These are phyloP conservation scores for Nakataea oryzae DNA, from an alignment of 2,329 filamentous ascomycete species.

Conservation along the genomic window DNA sequence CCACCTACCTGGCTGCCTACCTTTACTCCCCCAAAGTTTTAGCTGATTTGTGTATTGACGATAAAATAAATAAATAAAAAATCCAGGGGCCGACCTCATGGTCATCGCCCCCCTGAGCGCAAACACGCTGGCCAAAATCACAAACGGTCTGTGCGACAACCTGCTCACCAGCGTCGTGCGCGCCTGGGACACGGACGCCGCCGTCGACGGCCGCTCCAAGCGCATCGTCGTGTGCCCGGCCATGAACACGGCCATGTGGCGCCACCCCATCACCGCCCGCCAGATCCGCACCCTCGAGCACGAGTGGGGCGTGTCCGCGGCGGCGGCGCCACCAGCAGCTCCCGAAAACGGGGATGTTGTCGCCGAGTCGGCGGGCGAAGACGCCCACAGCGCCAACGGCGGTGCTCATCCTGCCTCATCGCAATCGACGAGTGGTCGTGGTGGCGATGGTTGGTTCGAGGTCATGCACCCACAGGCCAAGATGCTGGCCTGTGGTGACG, in stretches of 20 bases:
- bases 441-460: conserved; percentile 50
- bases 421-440: background rate
- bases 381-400: background rate
- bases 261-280: conserved; percentile 66
- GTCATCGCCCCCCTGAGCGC: conserved; percentile 74
- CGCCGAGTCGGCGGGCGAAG: background rate
- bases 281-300: conserved; percentile 61
- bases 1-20: background rate
- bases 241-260: conserved; percentile 91
- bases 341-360: background rate
- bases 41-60: background rate
- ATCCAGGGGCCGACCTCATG: conserved; percentile 60
- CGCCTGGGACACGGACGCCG: conserved; percentile 75
- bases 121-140: conserved; percentile 78
- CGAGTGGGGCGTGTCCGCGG: conserved; percentile 54
- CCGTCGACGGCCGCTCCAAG: conserved; percentile 47
- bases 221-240: conserved; percentile 60
- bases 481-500: conserved; percentile 73
- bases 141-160: conserved; percentile 57
- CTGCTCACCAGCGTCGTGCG: conserved; percentile 64
- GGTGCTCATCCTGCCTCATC: background rate
- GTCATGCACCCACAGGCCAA: conserved; percentile 67
- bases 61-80: conserved; percentile 17
- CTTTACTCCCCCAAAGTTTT: too few relatives aligned
- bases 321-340: conserved; percentile 2